Percentiles rank a stretch among this genome's conserved stretches.
These are phyloP conservation scores for Phaffomyces antillensis DNA, from an alignment of 805 yeast species.

Conservation along the genomic window DNA sequence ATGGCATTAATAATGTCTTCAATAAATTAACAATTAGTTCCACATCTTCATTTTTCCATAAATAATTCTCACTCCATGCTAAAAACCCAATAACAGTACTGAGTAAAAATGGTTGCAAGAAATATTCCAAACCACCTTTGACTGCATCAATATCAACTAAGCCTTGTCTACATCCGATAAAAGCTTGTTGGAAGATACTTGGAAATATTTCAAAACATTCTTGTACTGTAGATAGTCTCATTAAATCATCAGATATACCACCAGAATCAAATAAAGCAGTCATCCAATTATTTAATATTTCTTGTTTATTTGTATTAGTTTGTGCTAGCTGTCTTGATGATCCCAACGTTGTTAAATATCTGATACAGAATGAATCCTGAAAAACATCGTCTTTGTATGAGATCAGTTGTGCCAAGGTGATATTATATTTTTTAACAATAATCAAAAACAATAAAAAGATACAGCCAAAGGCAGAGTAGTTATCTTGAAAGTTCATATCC, in stretches of 20 bases:
- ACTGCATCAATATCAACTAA: slow-evolving; percentile 53
- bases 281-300: slow-evolving; percentile 62
- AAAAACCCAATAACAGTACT: slow-evolving; percentile 47
- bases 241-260: slow-evolving; percentile 80
- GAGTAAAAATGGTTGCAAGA: slow-evolving; percentile 71
- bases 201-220: slow-evolving; percentile 70
- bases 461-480: slow-evolving; percentile 62
- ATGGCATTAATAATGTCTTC: slow-evolving; percentile 35
- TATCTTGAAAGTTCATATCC: slow-evolving; percentile 56
- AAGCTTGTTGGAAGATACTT: slow-evolving; percentile 63
- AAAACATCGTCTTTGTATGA: slow-evolving; percentile 11
- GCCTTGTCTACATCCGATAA: slow-evolving; percentile 49
- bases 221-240: slow-evolving; percentile 56
- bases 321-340: slow-evolving; percentile 21
- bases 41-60: slow-evolving; percentile 27
- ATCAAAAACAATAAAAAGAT: slow-evolving; percentile 40
- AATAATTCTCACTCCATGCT: slow-evolving; percentile 39
- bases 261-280: slow-evolving; percentile 73
- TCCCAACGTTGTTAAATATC: slow-evolving; percentile 24
- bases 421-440: slow-evolving; percentile 32
- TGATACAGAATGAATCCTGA: slow-evolving; percentile 26
- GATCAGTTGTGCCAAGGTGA: slow-evolving; percentile 24
- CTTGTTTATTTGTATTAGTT: slow-evolving; percentile 21
- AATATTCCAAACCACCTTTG: slow-evolving; percentile 78
- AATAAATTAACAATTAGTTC: slow-evolving; percentile 32